Evolutionary conservation across 2,329 filamentous ascomycete species (phyloP), one percentile per base, ranked within the genome.

Genomic region (Phyllosticta paracitricarpa): DNA sequence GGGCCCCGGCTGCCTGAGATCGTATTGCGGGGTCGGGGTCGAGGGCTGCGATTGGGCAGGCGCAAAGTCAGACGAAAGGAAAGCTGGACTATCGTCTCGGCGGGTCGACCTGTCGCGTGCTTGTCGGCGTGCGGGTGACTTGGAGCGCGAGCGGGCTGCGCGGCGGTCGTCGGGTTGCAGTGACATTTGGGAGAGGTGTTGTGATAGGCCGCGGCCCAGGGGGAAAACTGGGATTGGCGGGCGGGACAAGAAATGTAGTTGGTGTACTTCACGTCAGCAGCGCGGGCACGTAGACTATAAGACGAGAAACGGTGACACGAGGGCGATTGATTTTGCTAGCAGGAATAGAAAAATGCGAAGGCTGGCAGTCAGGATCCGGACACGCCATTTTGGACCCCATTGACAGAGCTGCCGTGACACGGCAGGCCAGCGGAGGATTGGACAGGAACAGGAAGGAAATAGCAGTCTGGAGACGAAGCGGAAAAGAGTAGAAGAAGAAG

Each of bases 101-200:
- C 58, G 58, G 58, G 35, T 56, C 14, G 75, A 77, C 55, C 76
- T 68, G 55, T 70, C 67, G 57, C 68, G 68, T 48, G 68, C 69
- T 59, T 71, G 64, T 19, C 70, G 68, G 56, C 72, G 68, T 25
- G 71, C 72, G 28, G 71, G 73, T 51, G 76, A 79, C 64, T 77
- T 77, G 57, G 75, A 77, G 51, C 76, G 71, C 57, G 72, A 72
- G 7, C 77, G 74, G 56, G 73, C 66, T 48, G 72, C 71, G 54
- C 73, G 65, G 64, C 26, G 59, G 64, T 77, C 73, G 67, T 77
- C 76, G 4, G 73, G 70, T 56, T 74, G 72, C 57, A 79, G 70
- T 54, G 71, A 76, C 74, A 76, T 76, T 56, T 65, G 57, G 6
- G 28, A 30, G 28, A 58, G n/a, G 10, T 55, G 59, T 56, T 52